Conservation (phyloP, 129 eudicot species). For the Flaveria ramosissima region DNA sequence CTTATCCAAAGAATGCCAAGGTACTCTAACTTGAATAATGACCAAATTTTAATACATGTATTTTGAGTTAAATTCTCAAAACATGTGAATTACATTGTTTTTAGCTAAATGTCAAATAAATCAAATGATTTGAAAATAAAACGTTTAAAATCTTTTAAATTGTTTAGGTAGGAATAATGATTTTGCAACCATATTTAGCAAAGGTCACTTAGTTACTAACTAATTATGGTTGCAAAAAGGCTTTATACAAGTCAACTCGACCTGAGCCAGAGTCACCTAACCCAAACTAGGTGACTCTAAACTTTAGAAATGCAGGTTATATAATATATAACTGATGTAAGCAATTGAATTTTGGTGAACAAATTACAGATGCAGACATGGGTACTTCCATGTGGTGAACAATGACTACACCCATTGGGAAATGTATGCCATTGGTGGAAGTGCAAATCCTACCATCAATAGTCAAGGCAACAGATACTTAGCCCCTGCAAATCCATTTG, state of each 20-base stretch:
- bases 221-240: no score
- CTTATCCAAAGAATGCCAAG: constrained; percentile 98
- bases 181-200: no score
- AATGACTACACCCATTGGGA: constrained; percentile 99
- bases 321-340: no score
- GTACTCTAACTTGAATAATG: constrained; percentile 39
- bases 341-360: constrained; percentile 4
- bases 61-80: neutral
- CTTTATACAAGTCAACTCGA: no score
- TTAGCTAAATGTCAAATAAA: no score
- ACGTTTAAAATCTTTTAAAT: neutral
- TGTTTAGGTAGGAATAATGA: neutral
- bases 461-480: constrained; percentile 91
- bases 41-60: neutral
- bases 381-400: constrained; percentile 97
- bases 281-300: no score
- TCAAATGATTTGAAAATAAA: no score
- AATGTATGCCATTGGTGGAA: constrained; percentile 98
- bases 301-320: no score
- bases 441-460: constrained; percentile 87
- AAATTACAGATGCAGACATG: constrained; percentile 86
- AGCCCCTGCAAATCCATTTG: constrained; percentile 80
- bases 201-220: no score
- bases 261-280: no score
- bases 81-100: neutral